These are phyloP conservation scores for Cutaneotrichosporon curvatum DNA, from an alignment of 1,284 basidiomycete genomes.

Conservation along the genomic window DNA sequence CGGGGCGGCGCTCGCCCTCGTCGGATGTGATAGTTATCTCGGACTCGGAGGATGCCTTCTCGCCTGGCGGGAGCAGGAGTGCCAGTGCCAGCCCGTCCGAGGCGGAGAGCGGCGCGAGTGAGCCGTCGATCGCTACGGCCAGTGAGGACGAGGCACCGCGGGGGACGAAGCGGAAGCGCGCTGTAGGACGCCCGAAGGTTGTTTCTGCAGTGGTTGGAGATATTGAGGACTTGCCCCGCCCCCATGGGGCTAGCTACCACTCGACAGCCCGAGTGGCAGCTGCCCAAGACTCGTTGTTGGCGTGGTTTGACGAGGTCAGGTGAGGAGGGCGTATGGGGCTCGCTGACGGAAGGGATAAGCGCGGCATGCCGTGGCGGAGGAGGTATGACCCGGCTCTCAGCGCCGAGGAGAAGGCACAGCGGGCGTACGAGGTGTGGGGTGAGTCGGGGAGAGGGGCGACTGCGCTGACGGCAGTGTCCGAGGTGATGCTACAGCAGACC, in stretches of 20 bases:
- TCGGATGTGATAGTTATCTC: no score
- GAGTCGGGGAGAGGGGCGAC: not conserved
- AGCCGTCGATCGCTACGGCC: not conserved
- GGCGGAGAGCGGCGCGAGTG: not conserved
- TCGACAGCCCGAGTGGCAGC: conserved; percentile 14
- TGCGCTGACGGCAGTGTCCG: conserved; percentile 52
- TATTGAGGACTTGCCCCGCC: conserved; percentile 18
- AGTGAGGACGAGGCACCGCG: not conserved
- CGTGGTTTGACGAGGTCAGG: conserved; percentile 43
- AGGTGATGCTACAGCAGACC: conserved; percentile 97
- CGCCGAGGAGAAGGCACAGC: conserved; percentile 38
- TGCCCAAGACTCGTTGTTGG: conserved; percentile 29
- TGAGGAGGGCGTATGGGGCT: conserved; percentile 1
- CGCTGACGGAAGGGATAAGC: conserved; percentile 27
- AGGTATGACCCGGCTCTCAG: conserved; percentile 25
- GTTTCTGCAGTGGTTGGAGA: not conserved
- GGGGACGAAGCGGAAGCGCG: conserved; percentile 8
- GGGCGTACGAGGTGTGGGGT: conserved; percentile 44
- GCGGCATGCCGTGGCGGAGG: conserved; percentile 47
- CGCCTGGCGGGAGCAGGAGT: not conserved
- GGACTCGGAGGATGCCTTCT: not conserved
- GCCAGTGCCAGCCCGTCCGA: not conserved
- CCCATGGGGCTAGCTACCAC: conserved; percentile 33
- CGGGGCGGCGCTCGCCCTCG: no score
- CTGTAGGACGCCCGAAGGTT: not conserved